Conservation (phyloP, 257 asterid species). For the Scutellaria minor region DNA sequence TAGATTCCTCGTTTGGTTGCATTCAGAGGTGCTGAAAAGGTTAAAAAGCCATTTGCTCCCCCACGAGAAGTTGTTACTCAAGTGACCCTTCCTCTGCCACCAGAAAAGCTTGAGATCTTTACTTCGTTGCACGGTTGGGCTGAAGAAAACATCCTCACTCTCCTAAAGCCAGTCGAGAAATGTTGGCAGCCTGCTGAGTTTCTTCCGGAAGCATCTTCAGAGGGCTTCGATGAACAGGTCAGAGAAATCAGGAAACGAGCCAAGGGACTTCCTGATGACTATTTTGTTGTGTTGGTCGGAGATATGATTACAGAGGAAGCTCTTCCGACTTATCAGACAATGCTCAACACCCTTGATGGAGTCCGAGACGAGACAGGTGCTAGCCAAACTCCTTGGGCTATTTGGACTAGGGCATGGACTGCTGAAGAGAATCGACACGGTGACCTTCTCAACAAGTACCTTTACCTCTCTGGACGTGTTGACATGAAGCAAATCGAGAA, state of each 20-base stretch:
- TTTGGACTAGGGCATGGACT: constrained; percentile 72
- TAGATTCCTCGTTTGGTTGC: constrained; percentile 18
- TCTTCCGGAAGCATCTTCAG: constrained; percentile 60
- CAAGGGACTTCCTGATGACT: constrained; percentile 57
- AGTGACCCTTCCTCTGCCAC: constrained; percentile 58
- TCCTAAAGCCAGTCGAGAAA: constrained; percentile 58
- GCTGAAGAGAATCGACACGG: constrained; percentile 73
- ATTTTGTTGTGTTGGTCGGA: constrained; percentile 59
- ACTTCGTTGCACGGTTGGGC: constrained; percentile 55
- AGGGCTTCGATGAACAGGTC: constrained; percentile 61
- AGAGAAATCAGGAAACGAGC: constrained; percentile 50
- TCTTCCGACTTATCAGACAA: constrained; percentile 66
- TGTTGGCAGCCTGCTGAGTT: constrained; percentile 64
- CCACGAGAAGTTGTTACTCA: constrained; percentile 56
- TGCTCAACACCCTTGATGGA: constrained; percentile 60
- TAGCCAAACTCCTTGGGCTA: constrained; percentile 64
- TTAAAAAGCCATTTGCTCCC: constrained; percentile 48
- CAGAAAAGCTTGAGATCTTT: constrained; percentile 62
- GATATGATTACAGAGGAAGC: constrained; percentile 70
- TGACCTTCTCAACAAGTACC: constrained; percentile 62
- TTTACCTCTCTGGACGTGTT: constrained; percentile 63
- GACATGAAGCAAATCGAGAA: constrained; percentile 66
- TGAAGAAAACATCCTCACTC: constrained; percentile 49
- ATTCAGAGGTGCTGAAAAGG: constrained; percentile 47
- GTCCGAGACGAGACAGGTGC: constrained; percentile 68